Evolutionary conservation across 768 basidiomycete species (phyloP).

Genomic region (Chiua virens): DNA sequence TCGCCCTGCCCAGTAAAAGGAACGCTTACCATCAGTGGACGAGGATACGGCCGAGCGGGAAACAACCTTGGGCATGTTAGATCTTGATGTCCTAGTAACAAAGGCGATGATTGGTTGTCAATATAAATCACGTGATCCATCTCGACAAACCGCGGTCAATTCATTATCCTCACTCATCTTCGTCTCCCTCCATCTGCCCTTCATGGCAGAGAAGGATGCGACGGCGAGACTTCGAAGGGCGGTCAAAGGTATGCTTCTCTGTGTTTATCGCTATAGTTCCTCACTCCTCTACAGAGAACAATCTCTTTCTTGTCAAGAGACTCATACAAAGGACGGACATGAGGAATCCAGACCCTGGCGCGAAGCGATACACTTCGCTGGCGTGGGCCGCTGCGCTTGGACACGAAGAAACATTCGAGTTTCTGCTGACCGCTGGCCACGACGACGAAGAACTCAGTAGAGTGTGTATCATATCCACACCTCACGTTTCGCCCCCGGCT

Average conservation of each 20-base stretch:
- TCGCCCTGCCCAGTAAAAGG: background rate
- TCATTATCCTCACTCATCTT: conserved; percentile 25
- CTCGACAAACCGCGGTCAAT: conserved; percentile 9
- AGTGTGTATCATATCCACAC: conserved; percentile 47
- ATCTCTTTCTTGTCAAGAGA: conserved; percentile 88
- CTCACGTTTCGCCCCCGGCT: conserved; percentile 13
- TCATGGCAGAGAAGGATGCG: conserved; percentile 84
- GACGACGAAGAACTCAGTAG: conserved; percentile 92
- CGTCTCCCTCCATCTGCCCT: conserved; percentile 24
- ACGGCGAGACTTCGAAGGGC: conserved; percentile 73
- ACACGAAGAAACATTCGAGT: conserved; percentile 92
- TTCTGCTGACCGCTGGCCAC: conserved; percentile 79
- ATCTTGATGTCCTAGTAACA: background rate
- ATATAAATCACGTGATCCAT: conserved; percentile 27
- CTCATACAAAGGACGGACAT: conserved; percentile 85
- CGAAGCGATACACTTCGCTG: conserved; percentile 79
- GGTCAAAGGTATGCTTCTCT: conserved; percentile 58
- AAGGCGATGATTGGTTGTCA: conserved; percentile 1
- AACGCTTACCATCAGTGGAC: conserved; percentile 71
- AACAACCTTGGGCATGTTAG: conserved; percentile 85
- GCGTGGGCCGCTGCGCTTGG: conserved; percentile 91
- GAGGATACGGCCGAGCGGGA: conserved; percentile 88
- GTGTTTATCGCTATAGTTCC: background rate
- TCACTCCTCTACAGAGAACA: conserved; percentile 69
- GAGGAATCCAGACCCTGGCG: conserved; percentile 82